Base-by-base conservation (phyloP, 495 filamentous ascomycete genomes). In the Parachaetomium inaequale region DNA sequence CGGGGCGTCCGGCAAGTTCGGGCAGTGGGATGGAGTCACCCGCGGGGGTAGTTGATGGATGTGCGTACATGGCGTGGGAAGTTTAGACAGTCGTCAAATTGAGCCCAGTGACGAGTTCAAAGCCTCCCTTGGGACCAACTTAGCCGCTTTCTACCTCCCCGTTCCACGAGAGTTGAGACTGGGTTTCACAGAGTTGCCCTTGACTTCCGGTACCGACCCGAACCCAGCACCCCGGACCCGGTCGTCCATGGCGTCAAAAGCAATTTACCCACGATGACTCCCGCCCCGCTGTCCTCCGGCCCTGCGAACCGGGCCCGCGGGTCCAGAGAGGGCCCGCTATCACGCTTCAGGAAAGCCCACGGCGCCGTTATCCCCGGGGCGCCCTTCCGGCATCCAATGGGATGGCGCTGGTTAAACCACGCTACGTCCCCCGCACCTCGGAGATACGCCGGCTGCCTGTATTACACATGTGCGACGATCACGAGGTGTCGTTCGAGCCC, bases 331-430 rank as follows among this genome's bases (percentile, higher is more conserved):
- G 52, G 15, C 31, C 55, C 63, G 38, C 63, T 63, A 66, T 64
- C n/a, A 62, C 60, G 5, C 47, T 45, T 58, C n/a, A 32, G 61
- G 65, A 50, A 64, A 64, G 12, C 40, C 50, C 32, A 29, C 38
- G 53, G 19, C 58, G 42, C 51, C 45, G 54, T 53, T 55, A 49
- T 50, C 3, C 40, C 36, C 45, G 34, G 32, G n/a, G 31, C 26
- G 25, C 25, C 14, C 29, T 23, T 10, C 43, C 42, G 56, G 59
- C 5, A 36, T 50, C 64, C 59, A 61, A 67, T 64, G 53, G 36
- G 51, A 55, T 61, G 40, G 19, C 31, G 52, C 46, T 67, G 65
- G 65, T 67, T 67, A 64, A 67, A 61, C 40, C 42, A 8, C 12
- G 42, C 4, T n/a, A 43, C 29, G 21, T 45, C 32, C 56, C 55